These are phyloP conservation scores for Anacardium occidentale DNA, from an alignment of 345 rosid genomes.

Conservation along the genomic window DNA sequence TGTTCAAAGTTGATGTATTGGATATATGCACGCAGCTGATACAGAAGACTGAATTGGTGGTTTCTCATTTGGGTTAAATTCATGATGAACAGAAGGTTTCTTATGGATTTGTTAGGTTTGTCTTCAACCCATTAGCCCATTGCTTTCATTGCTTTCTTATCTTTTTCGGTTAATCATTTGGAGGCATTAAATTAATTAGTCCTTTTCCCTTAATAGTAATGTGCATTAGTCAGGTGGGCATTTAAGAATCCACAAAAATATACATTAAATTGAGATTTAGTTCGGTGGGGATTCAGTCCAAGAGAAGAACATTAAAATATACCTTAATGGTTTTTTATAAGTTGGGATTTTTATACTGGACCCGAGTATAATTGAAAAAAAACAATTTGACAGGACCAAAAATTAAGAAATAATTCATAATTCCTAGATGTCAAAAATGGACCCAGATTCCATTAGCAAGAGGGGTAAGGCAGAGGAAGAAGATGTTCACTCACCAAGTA, in stretches of 20 bases:
- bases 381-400: no score
- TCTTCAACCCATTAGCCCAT: background rate
- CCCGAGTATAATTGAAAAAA: background rate
- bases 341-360: no score
- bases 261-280: no score
- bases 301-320: no score
- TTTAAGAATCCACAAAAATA: no score
- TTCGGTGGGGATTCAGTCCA: no score
- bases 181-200: no score
- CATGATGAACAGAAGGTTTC: background rate
- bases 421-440: background rate
- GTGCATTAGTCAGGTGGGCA: no score
- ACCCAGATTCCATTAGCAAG: background rate
- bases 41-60: background rate
- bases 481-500: background rate
- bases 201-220: no score
- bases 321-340: no score
- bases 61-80: background rate
- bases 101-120: constrained; percentile 3
- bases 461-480: no score
- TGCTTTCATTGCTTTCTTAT: background rate
- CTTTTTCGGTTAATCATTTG: background rate
- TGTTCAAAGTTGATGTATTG: background rate
- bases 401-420: no score
- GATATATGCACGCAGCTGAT: background rate